Base-by-base conservation (phyloP, 139 green algal genomes). In the Micractinium conductrix region DNA sequence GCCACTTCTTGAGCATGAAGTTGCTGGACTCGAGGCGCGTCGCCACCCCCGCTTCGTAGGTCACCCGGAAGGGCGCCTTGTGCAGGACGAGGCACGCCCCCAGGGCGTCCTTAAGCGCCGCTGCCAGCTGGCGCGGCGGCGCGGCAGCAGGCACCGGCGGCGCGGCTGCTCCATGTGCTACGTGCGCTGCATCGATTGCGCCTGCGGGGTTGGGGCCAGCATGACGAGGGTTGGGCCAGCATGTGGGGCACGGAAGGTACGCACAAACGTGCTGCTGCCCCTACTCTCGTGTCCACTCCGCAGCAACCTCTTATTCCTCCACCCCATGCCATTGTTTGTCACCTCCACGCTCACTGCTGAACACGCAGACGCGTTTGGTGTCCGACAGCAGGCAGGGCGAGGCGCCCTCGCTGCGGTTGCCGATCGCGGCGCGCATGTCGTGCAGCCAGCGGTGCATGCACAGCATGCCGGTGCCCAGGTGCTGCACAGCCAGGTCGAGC, bases 391-490 rank as follows among this genome's bases (percentile, higher is more conserved):
- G 19, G 48, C 48, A 65, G 37, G 68, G 4, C 28, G 67, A n/a
- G n/a, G n/a, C n/a, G n/a, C n/a, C n/a, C n/a, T n/a, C 50, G n/a
- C 37, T 45, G 68, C 38, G 58, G 80, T 85, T 85, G 60, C 87
- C 80, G n/a, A 88, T 75, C 40, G 83, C 53, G n/a, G 26, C n/a
- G 10, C 84, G 65, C 42, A 87, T 62, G 24, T 88, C 80, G 26
- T 58, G 17, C 63, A 93, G 81, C 91, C 91, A 94, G 72, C 76
- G 80, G 45, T 85, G 72, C 78, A 93, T 74, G 44, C 65, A 65
- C n/a, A 94, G 86, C n/a, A 92, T 73, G 30, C 87, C 90, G 16
- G 92, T 90, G 44, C 90, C 87, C 37, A 89, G 78, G 24, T 89
- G 90, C 28, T 86, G 86, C 0, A 86, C 85, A 43, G 87, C 87